These are phyloP conservation scores for Cichorium intybus DNA, from an alignment of 140 eudicot species.

Conservation along the genomic window DNA sequence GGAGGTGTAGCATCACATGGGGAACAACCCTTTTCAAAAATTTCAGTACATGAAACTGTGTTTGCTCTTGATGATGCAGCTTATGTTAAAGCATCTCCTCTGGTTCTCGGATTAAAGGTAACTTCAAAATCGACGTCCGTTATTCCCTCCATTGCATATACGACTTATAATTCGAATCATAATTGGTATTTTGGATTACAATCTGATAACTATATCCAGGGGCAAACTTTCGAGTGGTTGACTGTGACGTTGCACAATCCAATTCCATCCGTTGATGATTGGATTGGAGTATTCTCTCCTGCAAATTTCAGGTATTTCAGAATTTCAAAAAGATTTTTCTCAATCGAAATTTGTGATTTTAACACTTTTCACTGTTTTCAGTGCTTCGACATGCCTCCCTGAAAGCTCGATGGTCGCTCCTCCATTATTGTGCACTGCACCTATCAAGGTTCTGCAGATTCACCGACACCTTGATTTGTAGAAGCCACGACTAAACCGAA, in stretches of 20 bases:
- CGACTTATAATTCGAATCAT: background rate
- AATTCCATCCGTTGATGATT: slow-evolving; percentile 66
- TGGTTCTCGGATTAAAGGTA: slow-evolving; percentile 79
- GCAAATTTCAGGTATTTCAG: slow-evolving; percentile 68
- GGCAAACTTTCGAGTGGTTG: slow-evolving; percentile 66
- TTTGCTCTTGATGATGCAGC: slow-evolving; percentile 58
- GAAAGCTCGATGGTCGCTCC: slow-evolving; percentile 60
- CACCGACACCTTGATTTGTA: background rate
- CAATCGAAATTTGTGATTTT: background rate
- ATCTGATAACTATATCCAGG: slow-evolving; percentile 33
- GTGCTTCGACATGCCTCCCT: slow-evolving; percentile 64
- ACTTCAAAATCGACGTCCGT: background rate
- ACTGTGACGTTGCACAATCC: slow-evolving; percentile 51
- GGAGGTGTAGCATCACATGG: slow-evolving; percentile 62
- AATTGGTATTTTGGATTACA: background rate
- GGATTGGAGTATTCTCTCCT: slow-evolving; percentile 99
- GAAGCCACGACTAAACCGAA: background rate
- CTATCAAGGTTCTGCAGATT: slow-evolving; percentile 63
- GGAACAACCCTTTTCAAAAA: slow-evolving; percentile 74
- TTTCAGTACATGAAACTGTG: slow-evolving; percentile 53
- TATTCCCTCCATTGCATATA: background rate
- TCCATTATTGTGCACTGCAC: slow-evolving; percentile 84
- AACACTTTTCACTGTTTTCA: slow-evolving; percentile 28
- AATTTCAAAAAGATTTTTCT: background rate
- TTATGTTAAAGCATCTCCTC: slow-evolving; percentile 71